These are phyloP conservation scores for Populus ilicifolia DNA, from an alignment of 345 rosid genomes.

Conservation along the genomic window DNA sequence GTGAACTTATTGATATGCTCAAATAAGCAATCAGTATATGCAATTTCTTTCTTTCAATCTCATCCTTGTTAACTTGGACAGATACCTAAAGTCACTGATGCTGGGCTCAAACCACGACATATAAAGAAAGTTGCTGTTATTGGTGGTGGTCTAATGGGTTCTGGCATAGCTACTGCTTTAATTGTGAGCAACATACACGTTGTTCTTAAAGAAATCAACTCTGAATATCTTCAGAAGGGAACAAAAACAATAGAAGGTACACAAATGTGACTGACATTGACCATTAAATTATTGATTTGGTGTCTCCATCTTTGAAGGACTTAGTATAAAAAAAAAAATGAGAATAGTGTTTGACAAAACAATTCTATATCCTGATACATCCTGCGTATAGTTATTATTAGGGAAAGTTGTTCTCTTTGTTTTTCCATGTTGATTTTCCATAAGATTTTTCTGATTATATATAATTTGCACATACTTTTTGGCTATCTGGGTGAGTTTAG, in stretches of 20 bases:
- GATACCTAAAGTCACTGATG: slow-evolving; percentile 86
- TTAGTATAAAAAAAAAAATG: no score
- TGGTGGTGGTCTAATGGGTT: slow-evolving; percentile 99
- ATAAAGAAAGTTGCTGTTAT: slow-evolving; percentile 85
- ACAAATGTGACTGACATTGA: not conserved
- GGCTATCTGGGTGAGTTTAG: no score
- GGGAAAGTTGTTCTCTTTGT: no score
- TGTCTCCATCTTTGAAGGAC: not conserved
- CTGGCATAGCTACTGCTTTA: slow-evolving; percentile 88
- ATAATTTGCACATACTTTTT: no score
- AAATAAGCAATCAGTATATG: not conserved
- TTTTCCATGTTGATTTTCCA: no score
- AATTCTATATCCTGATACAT: no score
- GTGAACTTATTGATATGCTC: not conserved
- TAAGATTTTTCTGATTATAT: no score
- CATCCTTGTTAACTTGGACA: slow-evolving; percentile 27
- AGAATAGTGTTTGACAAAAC: no score
- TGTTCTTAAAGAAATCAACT: slow-evolving; percentile 79
- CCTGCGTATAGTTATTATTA: no score
- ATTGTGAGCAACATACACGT: slow-evolving; percentile 61
- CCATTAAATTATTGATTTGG: not conserved
- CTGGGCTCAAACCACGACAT: slow-evolving; percentile 75
- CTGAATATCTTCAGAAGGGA: slow-evolving; percentile 81
- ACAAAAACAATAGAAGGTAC: slow-evolving; percentile 72
- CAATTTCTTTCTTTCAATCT: not conserved